These are phyloP conservation scores for Calonectria ilicicola DNA, from an alignment of 2,329 filamentous ascomycete genomes.

Conservation along the genomic window DNA sequence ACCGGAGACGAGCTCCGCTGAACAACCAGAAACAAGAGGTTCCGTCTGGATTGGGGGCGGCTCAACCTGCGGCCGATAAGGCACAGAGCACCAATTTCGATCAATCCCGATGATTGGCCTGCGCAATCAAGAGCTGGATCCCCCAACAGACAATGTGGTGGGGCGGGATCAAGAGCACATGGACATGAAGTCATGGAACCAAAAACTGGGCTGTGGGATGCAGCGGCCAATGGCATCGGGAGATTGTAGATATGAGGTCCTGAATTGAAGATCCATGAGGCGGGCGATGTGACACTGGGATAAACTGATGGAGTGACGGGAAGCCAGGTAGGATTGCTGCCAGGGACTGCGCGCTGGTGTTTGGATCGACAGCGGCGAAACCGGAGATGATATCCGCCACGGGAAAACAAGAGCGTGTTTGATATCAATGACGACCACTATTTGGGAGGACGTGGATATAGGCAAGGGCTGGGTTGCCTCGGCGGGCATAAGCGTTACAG, in stretches of 20 bases:
- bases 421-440: neutral
- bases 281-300: conserved; percentile 8
- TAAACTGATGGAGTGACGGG: conserved; percentile 6
- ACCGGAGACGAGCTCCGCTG: neutral
- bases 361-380: conserved; percentile 13
- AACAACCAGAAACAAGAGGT: neutral
- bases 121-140: conserved; percentile 28
- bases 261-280: conserved; percentile 12
- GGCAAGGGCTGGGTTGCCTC: neutral
- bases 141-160: conserved; percentile 29
- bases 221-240: neutral
- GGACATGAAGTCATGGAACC: conserved; percentile 29
- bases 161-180: conserved; percentile 19
- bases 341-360: conserved; percentile 1
- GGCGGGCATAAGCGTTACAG: neutral
- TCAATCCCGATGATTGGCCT: conserved; percentile 30
- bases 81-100: conserved; percentile 24
- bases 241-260: neutral
- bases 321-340: conserved; percentile 1
- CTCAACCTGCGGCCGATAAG: conserved; percentile 30
- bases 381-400: neutral
- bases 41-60: conserved; percentile 22
- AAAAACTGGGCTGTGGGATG: conserved; percentile 25
- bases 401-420: neutral
- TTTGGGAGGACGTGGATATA: neutral